Conservation (phyloP, 495 filamentous ascomycete genomes). For the Astrothelium subdiscretum region DNA sequence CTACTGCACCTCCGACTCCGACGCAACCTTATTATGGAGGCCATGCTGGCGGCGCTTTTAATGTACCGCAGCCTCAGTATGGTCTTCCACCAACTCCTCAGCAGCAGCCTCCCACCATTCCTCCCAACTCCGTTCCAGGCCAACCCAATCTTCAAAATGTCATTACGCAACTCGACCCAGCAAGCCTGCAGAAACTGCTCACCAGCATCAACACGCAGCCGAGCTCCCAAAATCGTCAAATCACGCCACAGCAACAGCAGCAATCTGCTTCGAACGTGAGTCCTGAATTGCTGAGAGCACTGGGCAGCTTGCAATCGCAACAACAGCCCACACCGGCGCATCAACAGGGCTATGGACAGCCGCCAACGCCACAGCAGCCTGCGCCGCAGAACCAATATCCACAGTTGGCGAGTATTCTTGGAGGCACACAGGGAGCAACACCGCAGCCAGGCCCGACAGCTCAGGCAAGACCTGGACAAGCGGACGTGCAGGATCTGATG, state of each 20-base stretch:
- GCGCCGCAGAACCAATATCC: constrained; percentile 8
- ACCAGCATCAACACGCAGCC: constrained; percentile 39
- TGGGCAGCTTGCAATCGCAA: background rate
- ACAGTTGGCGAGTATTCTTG: background rate
- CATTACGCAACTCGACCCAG: constrained; percentile 55
- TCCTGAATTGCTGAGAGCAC: background rate
- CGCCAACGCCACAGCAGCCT: constrained; percentile 14
- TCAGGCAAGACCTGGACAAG: constrained; percentile 22
- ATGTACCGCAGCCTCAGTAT: constrained; percentile 23
- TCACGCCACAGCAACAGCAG: constrained; percentile 6
- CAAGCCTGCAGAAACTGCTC: constrained; percentile 61
- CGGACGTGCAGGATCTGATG: constrained; percentile 49
- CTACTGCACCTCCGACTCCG: constrained; percentile 19
- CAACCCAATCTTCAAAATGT: constrained; percentile 43
- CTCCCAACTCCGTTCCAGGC: constrained; percentile 23
- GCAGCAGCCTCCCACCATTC: constrained; percentile 27
- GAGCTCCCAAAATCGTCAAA: constrained; percentile 12
- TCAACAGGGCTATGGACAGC: constrained; percentile 6
- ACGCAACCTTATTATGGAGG: constrained; percentile 1
- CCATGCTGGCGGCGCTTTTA: constrained; percentile 12
- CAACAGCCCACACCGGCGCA: constrained; percentile 3
- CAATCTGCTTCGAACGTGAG: background rate
- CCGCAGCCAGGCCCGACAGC: constrained; percentile 24
- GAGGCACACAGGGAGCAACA: background rate
- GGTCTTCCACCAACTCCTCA: constrained; percentile 28